Percentiles rank a stretch among this genome's conserved stretches.
Evolutionary conservation across 2,329 filamentous ascomycete genomes (phyloP).

Genomic region (Chaetomium sp.): DNA sequence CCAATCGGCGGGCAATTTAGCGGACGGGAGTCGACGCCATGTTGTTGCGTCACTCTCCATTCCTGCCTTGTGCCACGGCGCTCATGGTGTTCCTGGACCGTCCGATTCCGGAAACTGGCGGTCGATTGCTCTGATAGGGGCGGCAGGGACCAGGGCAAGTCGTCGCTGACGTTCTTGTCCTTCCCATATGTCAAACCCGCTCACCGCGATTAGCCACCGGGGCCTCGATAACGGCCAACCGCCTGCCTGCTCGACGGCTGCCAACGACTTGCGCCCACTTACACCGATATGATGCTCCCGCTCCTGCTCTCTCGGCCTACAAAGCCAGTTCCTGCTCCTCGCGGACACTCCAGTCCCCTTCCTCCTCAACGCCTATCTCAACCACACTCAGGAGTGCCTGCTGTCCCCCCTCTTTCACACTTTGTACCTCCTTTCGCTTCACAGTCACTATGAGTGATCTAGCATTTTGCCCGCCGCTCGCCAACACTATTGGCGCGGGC

Average conservation of each 20-base stretch:
- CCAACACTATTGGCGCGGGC: slow-evolving; percentile 26
- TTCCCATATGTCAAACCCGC: slow-evolving; percentile 25
- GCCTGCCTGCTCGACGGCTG: slow-evolving; percentile 15
- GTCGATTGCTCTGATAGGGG: slow-evolving; percentile 31
- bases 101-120: slow-evolving; percentile 30
- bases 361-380: slow-evolving; percentile 1
- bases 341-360: neutral
- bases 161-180: slow-evolving; percentile 23
- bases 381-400: slow-evolving; percentile 10
- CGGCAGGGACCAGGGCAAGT: slow-evolving; percentile 4
- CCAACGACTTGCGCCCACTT: slow-evolving; percentile 9
- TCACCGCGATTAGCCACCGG: slow-evolving; percentile 20
- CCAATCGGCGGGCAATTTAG: slow-evolving; percentile 28
- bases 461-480: slow-evolving; percentile 21
- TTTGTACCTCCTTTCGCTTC: slow-evolving; percentile 2
- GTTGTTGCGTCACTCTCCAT: slow-evolving; percentile 31
- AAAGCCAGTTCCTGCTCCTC: slow-evolving; percentile 21
- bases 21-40: slow-evolving; percentile 21
- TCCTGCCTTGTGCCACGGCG: slow-evolving; percentile 31
- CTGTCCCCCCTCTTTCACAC: slow-evolving; percentile 1
- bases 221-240: slow-evolving; percentile 29
- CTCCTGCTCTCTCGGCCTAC: slow-evolving; percentile 19
- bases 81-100: slow-evolving; percentile 25
- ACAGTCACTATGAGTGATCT: slow-evolving; percentile 32
- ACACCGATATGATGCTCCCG: slow-evolving; percentile 23